A percentile compares a stretch with the other conserved stretches of the same genome.
phyloP scores from a whole-genome alignment of 441 rosid genomes.

The Eruca vesicaria region DNA sequence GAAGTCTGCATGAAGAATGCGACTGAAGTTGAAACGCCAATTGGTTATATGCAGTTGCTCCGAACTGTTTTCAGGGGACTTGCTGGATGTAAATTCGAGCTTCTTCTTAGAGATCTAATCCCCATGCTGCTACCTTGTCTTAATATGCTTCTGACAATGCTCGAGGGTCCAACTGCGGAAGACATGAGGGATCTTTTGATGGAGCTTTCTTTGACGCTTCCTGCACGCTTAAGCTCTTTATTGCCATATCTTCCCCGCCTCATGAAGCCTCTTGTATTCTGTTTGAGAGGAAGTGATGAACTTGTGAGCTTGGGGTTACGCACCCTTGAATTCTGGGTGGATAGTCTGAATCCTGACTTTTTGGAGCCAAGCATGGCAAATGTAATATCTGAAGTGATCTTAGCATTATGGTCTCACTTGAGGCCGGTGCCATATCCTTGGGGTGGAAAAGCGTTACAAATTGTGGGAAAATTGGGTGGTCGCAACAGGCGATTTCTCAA shows the following conservation, averaged over 20 bases:
- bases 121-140: slow-evolving; percentile 89
- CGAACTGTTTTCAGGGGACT: slow-evolving; percentile 91
- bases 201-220: slow-evolving; percentile 93
- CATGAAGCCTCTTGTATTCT: slow-evolving; percentile 93
- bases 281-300: slow-evolving; percentile 91
- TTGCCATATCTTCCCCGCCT: slow-evolving; percentile 91
- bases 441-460: slow-evolving; percentile 94
- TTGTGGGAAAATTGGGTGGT: slow-evolving; percentile 98
- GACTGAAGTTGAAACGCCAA: slow-evolving; percentile 92
- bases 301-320: slow-evolving; percentile 89
- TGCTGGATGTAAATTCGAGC: slow-evolving; percentile 91
- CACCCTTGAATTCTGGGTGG: slow-evolving; percentile 99
- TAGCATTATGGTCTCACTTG: slow-evolving; percentile 96
- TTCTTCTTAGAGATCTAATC: slow-evolving; percentile 82
- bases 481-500: slow-evolving; percentile 93
- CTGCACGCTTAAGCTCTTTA: slow-evolving; percentile 97
- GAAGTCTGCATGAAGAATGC: slow-evolving; percentile 96
- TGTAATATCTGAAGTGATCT: slow-evolving; percentile 96
- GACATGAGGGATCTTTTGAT: slow-evolving; percentile 87
- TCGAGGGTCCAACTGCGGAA: slow-evolving; percentile 95
- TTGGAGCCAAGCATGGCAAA: slow-evolving; percentile 97
- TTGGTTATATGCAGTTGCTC: slow-evolving; percentile 91
- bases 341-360: slow-evolving; percentile 97
- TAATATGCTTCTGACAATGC: slow-evolving; percentile 90
- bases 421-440: slow-evolving; percentile 95